A percentile compares a stretch with the other conserved stretches of the same genome.
Conservation (phyloP, 2,329 filamentous ascomycete genomes). For the Pseudopyrenochaeta lycopersici region DNA sequence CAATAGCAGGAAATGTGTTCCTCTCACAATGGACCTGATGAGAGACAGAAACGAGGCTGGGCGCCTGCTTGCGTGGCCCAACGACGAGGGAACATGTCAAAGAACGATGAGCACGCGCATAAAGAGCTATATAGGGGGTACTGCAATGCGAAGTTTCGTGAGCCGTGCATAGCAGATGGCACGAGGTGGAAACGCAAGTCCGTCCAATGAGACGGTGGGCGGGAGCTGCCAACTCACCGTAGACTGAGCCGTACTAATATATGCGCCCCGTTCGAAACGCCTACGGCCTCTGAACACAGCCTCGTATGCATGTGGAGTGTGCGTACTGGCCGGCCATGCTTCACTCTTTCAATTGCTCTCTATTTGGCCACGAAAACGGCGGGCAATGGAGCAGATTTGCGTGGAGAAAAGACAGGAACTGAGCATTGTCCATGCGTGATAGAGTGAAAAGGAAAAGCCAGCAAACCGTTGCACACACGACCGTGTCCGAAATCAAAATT, state of each 20-base stretch:
- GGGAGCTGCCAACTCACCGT: conserved; percentile 42
- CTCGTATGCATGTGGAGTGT: conserved; percentile 34
- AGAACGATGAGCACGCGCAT: conserved; percentile 42
- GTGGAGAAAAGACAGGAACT: conserved; percentile 22
- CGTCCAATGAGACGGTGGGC: conserved; percentile 42
- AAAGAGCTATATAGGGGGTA: conserved; percentile 46
- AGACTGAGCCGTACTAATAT: conserved; percentile 42
- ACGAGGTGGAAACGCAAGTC: conserved; percentile 34
- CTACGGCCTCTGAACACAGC: conserved; percentile 33
- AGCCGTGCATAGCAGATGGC: conserved; percentile 41
- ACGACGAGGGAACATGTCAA: conserved; percentile 40
- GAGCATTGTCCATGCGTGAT: conserved; percentile 10
- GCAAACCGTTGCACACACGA: conserved; percentile 31
- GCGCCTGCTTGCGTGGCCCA: conserved; percentile 50
- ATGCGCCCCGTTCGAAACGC: conserved; percentile 42
- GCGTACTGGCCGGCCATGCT: conserved; percentile 20
- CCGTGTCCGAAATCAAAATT: conserved; percentile 29
- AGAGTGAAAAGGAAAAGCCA: conserved; percentile 16
- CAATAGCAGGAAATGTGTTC: conserved; percentile 26
- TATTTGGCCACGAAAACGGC: conserved; percentile 23
- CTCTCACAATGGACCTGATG: conserved; percentile 27
- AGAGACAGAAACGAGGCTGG: conserved; percentile 35
- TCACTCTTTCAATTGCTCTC: conserved; percentile 13
- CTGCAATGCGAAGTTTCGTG: conserved; percentile 33
- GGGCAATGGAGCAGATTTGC: conserved; percentile 18